A percentile compares a stretch with the other conserved stretches of the same genome.
Conservation (phyloP, 345 rosid genomes). For the Melastoma malabathricum region DNA sequence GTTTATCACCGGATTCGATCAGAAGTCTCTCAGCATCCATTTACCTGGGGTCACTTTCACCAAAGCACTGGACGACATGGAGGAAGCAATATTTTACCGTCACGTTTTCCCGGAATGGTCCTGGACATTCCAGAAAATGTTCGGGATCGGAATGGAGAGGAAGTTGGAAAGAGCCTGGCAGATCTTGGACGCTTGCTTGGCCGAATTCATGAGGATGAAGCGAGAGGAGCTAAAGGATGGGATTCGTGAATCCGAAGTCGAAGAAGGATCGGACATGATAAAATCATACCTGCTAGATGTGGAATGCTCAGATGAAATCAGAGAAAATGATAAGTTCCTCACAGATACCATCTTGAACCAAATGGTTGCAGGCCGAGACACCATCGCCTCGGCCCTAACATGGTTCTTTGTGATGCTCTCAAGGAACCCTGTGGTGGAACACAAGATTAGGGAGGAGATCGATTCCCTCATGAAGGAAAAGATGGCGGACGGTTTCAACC, state of each 20-base stretch:
- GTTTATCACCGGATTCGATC: conserved; percentile 31
- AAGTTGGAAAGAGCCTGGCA: too few relatives aligned
- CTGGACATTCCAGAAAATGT: conserved; percentile 30
- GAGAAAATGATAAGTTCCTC: too few relatives aligned
- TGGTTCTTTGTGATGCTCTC: conserved; percentile 45
- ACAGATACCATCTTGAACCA: too few relatives aligned
- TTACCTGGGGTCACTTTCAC: conserved; percentile 23
- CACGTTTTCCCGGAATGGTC: conserved; percentile 26
- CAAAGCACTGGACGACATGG: conserved; percentile 26
- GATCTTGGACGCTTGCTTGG: too few relatives aligned
- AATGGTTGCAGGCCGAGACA: conserved; percentile 44
- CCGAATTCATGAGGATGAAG: too few relatives aligned
- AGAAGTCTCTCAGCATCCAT: conserved; percentile 17
- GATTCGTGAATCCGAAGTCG: too few relatives aligned
- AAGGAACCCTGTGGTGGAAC: conserved; percentile 14
- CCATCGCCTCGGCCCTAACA: conserved; percentile 19
- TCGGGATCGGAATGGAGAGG: conserved; percentile 19
- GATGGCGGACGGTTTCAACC: neutral
- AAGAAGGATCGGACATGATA: too few relatives aligned
- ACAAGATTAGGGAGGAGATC: conserved; percentile 38
- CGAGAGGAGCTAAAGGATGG: too few relatives aligned
- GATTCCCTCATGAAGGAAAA: neutral
- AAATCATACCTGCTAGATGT: too few relatives aligned
- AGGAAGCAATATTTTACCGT: conserved; percentile 33
- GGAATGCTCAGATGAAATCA: too few relatives aligned